Conservation (phyloP, 225 moss, liverwort and hornwort genomes). For the Ulota crispa region DNA sequence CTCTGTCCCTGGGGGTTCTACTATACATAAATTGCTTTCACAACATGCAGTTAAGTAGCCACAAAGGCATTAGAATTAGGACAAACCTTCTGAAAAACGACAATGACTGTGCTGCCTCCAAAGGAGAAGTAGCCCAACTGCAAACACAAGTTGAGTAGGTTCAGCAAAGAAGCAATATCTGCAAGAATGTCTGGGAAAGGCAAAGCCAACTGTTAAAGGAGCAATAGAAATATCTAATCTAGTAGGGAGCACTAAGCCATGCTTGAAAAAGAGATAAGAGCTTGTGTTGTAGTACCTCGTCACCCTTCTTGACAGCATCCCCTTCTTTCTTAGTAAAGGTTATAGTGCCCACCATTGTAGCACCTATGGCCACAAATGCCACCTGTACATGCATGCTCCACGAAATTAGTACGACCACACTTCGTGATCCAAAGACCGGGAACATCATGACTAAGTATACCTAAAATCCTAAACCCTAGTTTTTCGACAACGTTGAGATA, state of each 20-base stretch:
- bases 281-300: slow-evolving; percentile 58
- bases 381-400: slow-evolving; percentile 47
- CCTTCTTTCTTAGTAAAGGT: slow-evolving; percentile 72
- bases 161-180: slow-evolving; percentile 13
- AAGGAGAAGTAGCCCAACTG: slow-evolving; percentile 98
- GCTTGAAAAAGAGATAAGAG: not conserved
- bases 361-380: slow-evolving; percentile 92
- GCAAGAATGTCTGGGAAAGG: not conserved
- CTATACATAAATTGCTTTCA: not conserved
- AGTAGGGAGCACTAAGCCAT: not conserved
- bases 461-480: slow-evolving; percentile 3
- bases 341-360: slow-evolving; percentile 95
- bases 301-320: slow-evolving; percentile 80
- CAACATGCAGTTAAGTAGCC: not conserved
- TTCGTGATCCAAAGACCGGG: not conserved
- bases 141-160: slow-evolving; percentile 13
- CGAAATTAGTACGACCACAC: slow-evolving; percentile 1
- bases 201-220: not conserved
- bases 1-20: no score
- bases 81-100: slow-evolving; percentile 82
- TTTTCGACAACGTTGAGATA: not conserved
- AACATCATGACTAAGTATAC: not conserved
- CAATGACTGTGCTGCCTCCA: slow-evolving; percentile 91
- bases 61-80: not conserved
- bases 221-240: not conserved